These are phyloP conservation scores for Chondrostereum purpureum DNA, from an alignment of 1,284 basidiomycete species.

Conservation along the genomic window DNA sequence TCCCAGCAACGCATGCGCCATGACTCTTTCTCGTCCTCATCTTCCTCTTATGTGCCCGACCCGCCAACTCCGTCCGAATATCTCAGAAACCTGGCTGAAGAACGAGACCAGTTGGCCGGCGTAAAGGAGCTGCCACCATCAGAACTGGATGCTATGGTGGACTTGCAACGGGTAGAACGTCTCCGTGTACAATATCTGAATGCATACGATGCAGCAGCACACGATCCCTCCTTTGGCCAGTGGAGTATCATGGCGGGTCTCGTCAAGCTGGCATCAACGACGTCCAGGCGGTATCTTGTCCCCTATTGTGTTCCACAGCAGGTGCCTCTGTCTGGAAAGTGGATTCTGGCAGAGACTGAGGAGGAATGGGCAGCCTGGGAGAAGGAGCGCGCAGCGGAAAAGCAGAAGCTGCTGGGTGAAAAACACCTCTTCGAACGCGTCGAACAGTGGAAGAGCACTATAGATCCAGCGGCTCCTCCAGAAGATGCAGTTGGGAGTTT, in stretches of 20 bases:
- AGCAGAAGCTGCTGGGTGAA: conserved; percentile 1
- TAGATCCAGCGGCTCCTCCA: conserved; percentile 10
- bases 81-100: neutral
- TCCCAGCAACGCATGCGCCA: too few relatives aligned
- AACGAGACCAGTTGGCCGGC: neutral
- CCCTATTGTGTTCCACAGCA: conserved; percentile 12
- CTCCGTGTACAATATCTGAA: conserved; percentile 19
- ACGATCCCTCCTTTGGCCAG: conserved; percentile 25
- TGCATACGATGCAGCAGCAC: conserved; percentile 21
- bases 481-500: neutral
- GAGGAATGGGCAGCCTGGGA: conserved; percentile 23
- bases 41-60: neutral
- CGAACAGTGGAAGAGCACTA: conserved; percentile 22
- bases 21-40: too few relatives aligned
- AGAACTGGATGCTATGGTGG: neutral
- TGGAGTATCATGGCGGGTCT: conserved; percentile 22
- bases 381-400: conserved; percentile 16
- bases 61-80: neutral
- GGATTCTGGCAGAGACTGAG: conserved; percentile 21
- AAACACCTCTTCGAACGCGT: conserved; percentile 20
- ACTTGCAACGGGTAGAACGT: conserved; percentile 10
- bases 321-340: conserved; percentile 10
- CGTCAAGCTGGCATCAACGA: conserved; percentile 19
- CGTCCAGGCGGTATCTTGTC: conserved; percentile 15
- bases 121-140: neutral